Percentiles rank a stretch among this genome's conserved stretches.
Conservation (phyloP, 768 basidiomycete species). For the Lactarius pseudohatsudake region DNA sequence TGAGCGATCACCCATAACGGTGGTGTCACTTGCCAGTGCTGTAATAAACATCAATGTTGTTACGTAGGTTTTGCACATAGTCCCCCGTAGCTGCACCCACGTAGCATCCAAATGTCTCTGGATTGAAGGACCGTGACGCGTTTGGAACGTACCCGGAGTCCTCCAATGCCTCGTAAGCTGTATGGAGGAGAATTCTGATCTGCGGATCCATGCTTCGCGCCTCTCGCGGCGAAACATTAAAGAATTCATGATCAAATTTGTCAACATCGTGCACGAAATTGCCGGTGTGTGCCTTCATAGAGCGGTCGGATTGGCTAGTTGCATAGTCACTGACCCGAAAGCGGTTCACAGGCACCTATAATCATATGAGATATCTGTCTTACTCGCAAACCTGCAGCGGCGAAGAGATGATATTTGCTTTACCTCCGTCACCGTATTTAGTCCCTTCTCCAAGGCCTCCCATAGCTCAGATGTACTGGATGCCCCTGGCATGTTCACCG, state of each 20-base stretch:
- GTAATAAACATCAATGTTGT: slow-evolving; percentile 69
- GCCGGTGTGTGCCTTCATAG: slow-evolving; percentile 53
- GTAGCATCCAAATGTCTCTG: slow-evolving; percentile 61
- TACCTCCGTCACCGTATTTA: slow-evolving; percentile 59
- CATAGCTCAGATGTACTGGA: slow-evolving; percentile 49
- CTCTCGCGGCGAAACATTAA: slow-evolving; percentile 72
- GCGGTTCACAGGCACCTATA: slow-evolving; percentile 60
- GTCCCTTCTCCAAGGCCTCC: slow-evolving; percentile 56
- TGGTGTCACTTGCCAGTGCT: slow-evolving; percentile 50
- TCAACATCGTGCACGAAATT: slow-evolving; percentile 62
- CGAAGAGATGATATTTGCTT: slow-evolving; percentile 17
- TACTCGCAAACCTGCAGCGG: background rate
- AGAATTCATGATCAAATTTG: slow-evolving; percentile 69
- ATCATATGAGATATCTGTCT: slow-evolving; percentile 18
- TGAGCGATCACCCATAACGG: background rate
- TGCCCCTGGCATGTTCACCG: slow-evolving; percentile 57
- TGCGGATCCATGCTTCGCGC: slow-evolving; percentile 78
- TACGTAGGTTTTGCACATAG: slow-evolving; percentile 61
- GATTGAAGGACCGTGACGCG: slow-evolving; percentile 49
- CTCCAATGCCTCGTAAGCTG: slow-evolving; percentile 67
- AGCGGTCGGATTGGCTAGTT: slow-evolving; percentile 37
- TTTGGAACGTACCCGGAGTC: slow-evolving; percentile 68
- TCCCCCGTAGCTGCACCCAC: slow-evolving; percentile 71
- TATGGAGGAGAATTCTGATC: slow-evolving; percentile 65
- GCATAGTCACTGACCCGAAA: slow-evolving; percentile 49